These are phyloP conservation scores for Noccaea bulbosa DNA, from an alignment of 345 rosid species.

Conservation along the genomic window DNA sequence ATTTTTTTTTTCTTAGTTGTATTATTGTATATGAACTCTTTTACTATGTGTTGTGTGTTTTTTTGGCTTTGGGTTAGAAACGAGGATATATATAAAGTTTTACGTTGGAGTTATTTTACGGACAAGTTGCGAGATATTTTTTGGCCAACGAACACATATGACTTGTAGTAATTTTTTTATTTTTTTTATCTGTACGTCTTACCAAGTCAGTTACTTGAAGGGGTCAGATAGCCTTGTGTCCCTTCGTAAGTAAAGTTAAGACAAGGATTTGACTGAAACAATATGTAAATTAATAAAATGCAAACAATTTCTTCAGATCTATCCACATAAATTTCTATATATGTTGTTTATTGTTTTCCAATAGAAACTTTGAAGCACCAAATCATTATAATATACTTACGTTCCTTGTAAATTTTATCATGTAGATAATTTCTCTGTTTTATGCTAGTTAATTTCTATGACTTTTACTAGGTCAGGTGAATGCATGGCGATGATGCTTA, in stretches of 20 bases:
- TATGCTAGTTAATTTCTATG: constrained; percentile 16
- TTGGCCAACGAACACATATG: neutral
- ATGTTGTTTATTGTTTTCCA: neutral
- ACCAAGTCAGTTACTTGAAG: constrained; percentile 30
- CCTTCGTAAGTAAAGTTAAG: neutral
- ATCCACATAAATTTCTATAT: neutral
- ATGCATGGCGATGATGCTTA: neutral
- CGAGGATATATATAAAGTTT: constrained; percentile 30
- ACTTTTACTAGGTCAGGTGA: constrained; percentile 31
- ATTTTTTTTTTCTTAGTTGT: constrained; percentile 8
- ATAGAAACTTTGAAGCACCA: constrained; percentile 4
- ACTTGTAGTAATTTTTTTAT: constrained; percentile 5
- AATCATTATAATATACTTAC: neutral
- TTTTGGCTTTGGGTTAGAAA: constrained; percentile 18
- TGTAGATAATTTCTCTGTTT: constrained; percentile 7
- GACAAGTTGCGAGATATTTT: constrained; percentile 7
- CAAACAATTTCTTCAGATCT: constrained; percentile 2
- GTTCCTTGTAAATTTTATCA: constrained; percentile 2
- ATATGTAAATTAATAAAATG: neutral
- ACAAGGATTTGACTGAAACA: neutral
- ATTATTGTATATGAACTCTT: constrained; percentile 2
- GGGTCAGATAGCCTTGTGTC: neutral
- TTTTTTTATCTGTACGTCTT: constrained; percentile 19
- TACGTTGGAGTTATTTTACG: constrained; percentile 2
- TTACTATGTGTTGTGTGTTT: constrained; percentile 12